A percentile compares a stretch with the other conserved stretches of the same genome.
These are phyloP conservation scores for Globisporangium radiosum DNA, from an alignment of 352 stramenopile genomes.

Conservation along the genomic window DNA sequence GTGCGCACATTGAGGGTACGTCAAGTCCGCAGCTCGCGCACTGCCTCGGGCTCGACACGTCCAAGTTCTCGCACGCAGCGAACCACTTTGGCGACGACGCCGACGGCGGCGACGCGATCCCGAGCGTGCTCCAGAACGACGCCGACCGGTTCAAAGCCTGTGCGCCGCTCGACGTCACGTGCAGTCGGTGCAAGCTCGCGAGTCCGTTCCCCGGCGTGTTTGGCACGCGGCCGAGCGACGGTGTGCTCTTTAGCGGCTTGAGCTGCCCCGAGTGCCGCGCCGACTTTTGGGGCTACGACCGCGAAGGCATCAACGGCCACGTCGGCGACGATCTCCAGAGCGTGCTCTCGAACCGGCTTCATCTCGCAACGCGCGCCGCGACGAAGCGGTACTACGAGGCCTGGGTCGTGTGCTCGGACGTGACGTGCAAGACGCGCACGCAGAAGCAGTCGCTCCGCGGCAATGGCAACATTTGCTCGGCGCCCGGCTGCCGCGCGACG, in stretches of 20 bases:
- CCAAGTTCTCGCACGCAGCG: constrained; percentile 87
- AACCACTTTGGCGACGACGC: constrained; percentile 83
- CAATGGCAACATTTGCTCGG: constrained; percentile 91
- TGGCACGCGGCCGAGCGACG: constrained; percentile 26
- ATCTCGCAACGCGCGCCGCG: constrained; percentile 70
- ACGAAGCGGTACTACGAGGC: constrained; percentile 88
- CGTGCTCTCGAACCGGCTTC: constrained; percentile 79
- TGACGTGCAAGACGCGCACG: constrained; percentile 91
- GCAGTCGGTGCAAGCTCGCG: constrained; percentile 50
- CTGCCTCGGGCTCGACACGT: constrained; percentile 94
- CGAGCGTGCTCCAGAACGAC: constrained; percentile 84
- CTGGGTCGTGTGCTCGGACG: constrained; percentile 92
- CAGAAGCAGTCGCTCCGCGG: constrained; percentile 93
- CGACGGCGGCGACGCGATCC: constrained; percentile 79
- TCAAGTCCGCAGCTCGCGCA: constrained; percentile 92
- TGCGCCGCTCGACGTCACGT: constrained; percentile 66
- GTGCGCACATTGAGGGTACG: constrained; percentile 98
- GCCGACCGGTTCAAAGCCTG: constrained; percentile 88
- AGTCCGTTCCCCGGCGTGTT: constrained; percentile 77
- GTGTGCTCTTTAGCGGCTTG: constrained; percentile 38
- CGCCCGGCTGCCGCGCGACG: constrained; percentile 87
- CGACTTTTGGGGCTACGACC: constrained; percentile 79
- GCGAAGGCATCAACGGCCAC: constrained; percentile 67
- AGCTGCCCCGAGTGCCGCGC: constrained; percentile 64
- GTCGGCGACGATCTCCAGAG: constrained; percentile 67